A percentile compares a stretch with the other conserved stretches of the same genome.
These are phyloP conservation scores for Hebeloma cylindrosporum DNA, from an alignment of 768 basidiomycete genomes.

Conservation along the genomic window DNA sequence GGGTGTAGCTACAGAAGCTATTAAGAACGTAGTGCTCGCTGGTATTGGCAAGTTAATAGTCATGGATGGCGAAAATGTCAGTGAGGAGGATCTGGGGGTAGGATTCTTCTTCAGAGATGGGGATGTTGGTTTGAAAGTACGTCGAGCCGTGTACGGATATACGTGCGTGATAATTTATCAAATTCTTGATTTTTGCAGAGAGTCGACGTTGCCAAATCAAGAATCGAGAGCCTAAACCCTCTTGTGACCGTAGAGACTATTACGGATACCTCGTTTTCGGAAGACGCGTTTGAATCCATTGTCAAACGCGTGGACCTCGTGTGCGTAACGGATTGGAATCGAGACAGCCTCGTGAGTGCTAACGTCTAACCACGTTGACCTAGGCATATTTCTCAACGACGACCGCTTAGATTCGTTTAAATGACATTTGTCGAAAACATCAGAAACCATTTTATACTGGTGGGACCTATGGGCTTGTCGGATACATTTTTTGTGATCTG, in stretches of 20 bases:
- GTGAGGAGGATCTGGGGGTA: constrained; percentile 83
- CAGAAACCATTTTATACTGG: constrained; percentile 89
- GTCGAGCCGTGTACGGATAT: constrained; percentile 32
- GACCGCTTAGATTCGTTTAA: constrained; percentile 63
- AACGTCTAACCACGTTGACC: constrained; percentile 6
- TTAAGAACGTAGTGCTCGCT: constrained; percentile 97
- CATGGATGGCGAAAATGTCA: constrained; percentile 73
- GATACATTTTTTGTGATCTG: constrained; percentile 95
- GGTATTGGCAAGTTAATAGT: constrained; percentile 91
- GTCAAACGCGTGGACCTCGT: constrained; percentile 77
- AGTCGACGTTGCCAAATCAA: constrained; percentile 78
- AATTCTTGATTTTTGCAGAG: constrained; percentile 49
- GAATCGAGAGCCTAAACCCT: constrained; percentile 90
- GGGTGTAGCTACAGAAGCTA: constrained; percentile 87
- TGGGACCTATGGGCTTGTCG: constrained; percentile 84
- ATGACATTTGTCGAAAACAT: constrained; percentile 73
- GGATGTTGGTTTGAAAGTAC: constrained; percentile 88
- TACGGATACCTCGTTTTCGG: constrained; percentile 47
- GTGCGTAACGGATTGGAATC: constrained; percentile 79
- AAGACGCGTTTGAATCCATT: constrained; percentile 56
- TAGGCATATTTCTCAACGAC: constrained; percentile 1
- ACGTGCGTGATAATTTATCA: constrained; percentile 42
- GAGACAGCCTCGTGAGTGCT: constrained; percentile 70
- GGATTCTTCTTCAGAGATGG: constrained; percentile 94
- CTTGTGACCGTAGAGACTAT: constrained; percentile 80